Evolutionary conservation across 176 grass and related monocot genomes (phyloP).

Genomic region (Phragmites australis): DNA sequence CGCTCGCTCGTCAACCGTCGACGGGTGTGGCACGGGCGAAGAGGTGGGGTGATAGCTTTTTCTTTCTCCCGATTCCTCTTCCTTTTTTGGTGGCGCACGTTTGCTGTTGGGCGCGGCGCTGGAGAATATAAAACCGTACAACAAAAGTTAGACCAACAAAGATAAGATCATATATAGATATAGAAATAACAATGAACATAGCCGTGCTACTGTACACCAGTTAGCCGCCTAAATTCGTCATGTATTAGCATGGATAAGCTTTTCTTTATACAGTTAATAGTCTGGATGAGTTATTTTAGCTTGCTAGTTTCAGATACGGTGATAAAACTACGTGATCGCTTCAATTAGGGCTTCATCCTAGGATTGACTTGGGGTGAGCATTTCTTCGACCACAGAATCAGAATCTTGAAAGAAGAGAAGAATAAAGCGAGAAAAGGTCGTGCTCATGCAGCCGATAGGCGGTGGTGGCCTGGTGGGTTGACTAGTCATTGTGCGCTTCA

Average conservation of each 20-base stretch:
- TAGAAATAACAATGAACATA: conserved; percentile 1
- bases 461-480: conserved; percentile 38
- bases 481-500: conserved; percentile 12
- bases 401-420: conserved; percentile 32
- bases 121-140: conserved; percentile 20
- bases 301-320: conserved; percentile 30
- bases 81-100: conserved; percentile 12
- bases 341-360: conserved; percentile 19
- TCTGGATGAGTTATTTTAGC: conserved; percentile 35
- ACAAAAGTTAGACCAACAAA: conserved; percentile 8
- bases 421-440: neutral
- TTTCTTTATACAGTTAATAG: conserved; percentile 3
- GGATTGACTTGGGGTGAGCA: neutral
- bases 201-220: conserved; percentile 12
- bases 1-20: neutral
- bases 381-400: conserved; percentile 16
- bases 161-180: conserved; percentile 36
- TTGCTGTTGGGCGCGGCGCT: conserved; percentile 2
- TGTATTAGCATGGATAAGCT: conserved; percentile 35
- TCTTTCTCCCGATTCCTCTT: conserved; percentile 18
- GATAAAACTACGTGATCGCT: conserved; percentile 30
- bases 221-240: conserved; percentile 20
- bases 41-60: conserved; percentile 35
- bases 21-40: conserved; percentile 9
- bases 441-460: conserved; percentile 15